Evolutionary conservation across 495 filamentous ascomycete genomes (phyloP), one percentile per base, ranked within the genome.

Genomic region (Usnea hakonensis): DNA sequence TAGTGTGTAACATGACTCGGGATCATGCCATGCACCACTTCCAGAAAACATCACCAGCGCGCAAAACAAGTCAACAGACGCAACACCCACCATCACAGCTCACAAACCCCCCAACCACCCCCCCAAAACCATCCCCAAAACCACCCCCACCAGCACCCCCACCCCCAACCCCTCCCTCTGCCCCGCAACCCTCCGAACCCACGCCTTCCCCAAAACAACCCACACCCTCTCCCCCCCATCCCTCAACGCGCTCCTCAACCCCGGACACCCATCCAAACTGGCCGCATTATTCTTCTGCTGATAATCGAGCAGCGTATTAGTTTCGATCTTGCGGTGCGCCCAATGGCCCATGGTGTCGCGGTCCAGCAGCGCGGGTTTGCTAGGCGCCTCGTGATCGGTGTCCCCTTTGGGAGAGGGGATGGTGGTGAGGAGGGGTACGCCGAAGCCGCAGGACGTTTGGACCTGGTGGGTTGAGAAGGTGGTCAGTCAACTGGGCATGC

Each of bases 361-460:
- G 48, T 83, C 77, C 54, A 72, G 72, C 48, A 73, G 60, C 9
- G 66, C 68, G 19, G 68, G 59, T 13, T 50, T 17, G n/a, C n/a
- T n/a, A n/a, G n/a, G n/a, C 52, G 23, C 16, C 21, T 67, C 65
- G 23, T 55, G 52, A 17, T 41, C n/a, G 3, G 21, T 33, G 14
- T 55, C 64, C 21, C 56, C 66, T n/a, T 67, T 62, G 26, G 67
- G 67, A 13, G 69, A 41, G 38, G 66, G 55, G 26, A 72, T 64
- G 55, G 61, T 65, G 8, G 66, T 65, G 21, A 71, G 30, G 11
- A 81, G 66, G 0, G 83, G 82, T 5, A 86, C 82, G 16, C 79
- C 81, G 65, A 74, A 85, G 1, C 83, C 81, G 64, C 83, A 85
- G 13, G 78, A 79, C 21, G 78, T 81, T 76, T 84, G 81, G 11